Base-by-base conservation (phyloP, 2,329 filamentous ascomycete species). In the Domatiomyces globalis region DNA sequence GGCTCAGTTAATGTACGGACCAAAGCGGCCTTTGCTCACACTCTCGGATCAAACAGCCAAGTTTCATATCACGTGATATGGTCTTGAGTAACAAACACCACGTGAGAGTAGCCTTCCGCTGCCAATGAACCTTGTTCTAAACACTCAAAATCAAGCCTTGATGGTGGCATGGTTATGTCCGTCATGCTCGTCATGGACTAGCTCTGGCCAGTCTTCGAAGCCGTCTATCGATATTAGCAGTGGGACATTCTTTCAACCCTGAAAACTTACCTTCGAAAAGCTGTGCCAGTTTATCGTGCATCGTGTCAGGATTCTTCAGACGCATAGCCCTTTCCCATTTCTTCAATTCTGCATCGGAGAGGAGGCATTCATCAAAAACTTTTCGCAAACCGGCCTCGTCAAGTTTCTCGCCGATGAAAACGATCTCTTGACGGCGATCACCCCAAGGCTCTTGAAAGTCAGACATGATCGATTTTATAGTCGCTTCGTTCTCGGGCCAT, bases 361-460 rank as follows among this genome's bases (percentile, higher is more conserved):
- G 63, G 20, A 86, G 62, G 59, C 82, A 85, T 1, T 63, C 65
- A 59, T 87, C 78, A 2, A 87, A 63, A 33, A 74, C 63, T 4
- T 63, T 65, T 20, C 72, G 75, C 15, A 87, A 67, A 0, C 68
- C 71, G 4, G 63, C 61, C 1, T 71, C 61, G 48, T 84, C 72
- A 12, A 87, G 69, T 4, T 73, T 72, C 63, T 85, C 81, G 0
- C 83, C 83, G 52, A 87, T 86, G 54, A 87, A 84, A 2, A 87
- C 83, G 5, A 87, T 63, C 63, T 87, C 83, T 62, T 87, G 83
- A 1, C 83, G 71, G 1, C 83, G 72, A 58, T 87, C 83, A 0
- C 81, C 83, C 80, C 81, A 86, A 7, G 67, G 66, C 4, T 66
- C 67, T 27, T 69, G 63, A 49, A 77, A 76, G 52, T 78, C 74